phyloP scores from a whole-genome alignment of 2,329 filamentous ascomycete species.

The Fusarium scirpi region DNA sequence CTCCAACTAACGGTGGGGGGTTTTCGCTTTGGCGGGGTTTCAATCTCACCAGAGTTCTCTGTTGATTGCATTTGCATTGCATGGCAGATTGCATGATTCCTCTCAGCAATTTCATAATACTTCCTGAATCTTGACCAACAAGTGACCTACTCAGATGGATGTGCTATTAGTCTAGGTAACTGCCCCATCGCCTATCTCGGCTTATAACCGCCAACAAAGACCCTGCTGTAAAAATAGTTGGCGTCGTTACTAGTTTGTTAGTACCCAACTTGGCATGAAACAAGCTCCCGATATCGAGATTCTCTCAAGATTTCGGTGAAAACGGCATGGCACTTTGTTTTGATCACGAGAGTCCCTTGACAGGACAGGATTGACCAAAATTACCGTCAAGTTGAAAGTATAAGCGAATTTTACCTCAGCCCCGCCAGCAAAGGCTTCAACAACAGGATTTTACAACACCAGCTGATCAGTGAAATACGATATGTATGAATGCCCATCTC shows the following conservation, averaged over 20 bases:
- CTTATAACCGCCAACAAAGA: background rate
- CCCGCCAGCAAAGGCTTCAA: constrained; percentile 6
- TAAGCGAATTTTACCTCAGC: constrained; percentile 4
- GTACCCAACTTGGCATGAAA: background rate
- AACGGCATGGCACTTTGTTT: constrained; percentile 1
- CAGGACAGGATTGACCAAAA: background rate
- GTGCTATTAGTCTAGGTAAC: background rate
- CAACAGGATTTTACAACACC: background rate
- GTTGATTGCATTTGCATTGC: constrained; percentile 20
- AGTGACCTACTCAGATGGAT: background rate
- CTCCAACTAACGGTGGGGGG: constrained; percentile 6
- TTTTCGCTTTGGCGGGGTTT: constrained; percentile 15
- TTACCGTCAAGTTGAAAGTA: background rate
- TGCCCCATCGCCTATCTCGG: constrained; percentile 8
- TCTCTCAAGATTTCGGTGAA: background rate
- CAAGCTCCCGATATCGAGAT: constrained; percentile 1
- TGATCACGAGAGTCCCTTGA: constrained; percentile 3
- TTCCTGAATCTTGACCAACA: background rate
- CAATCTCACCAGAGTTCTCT: constrained; percentile 21
- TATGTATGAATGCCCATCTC: constrained; percentile 7
- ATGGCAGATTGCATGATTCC: background rate
- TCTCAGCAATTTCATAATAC: background rate
- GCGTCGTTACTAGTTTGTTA: background rate
- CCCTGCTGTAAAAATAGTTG: background rate
- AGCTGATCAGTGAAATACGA: constrained; percentile 13